These are phyloP conservation scores for Zoysia japonica DNA, from an alignment of 176 grass and related monocot species.

Conservation along the genomic window DNA sequence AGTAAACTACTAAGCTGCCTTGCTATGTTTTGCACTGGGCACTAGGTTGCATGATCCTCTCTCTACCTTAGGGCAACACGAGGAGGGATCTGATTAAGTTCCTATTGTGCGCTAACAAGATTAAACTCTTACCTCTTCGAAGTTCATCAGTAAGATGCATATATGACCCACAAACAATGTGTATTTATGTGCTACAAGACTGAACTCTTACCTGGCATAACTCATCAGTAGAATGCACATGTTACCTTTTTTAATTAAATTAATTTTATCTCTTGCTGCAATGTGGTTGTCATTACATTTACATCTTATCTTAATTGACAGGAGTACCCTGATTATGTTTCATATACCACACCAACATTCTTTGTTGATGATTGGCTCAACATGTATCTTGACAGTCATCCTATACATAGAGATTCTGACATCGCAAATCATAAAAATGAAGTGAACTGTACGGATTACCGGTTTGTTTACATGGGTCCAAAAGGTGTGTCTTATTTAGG, in stretches of 20 bases:
- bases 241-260: slow-evolving; percentile 2
- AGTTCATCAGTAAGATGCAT: neutral
- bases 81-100: neutral
- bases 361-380: slow-evolving; percentile 96
- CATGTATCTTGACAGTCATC: slow-evolving; percentile 89
- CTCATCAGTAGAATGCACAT: slow-evolving; percentile 24
- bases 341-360: slow-evolving; percentile 76
- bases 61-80: neutral
- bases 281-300: slow-evolving; percentile 30
- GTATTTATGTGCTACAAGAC: slow-evolving; percentile 8
- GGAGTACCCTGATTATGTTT: slow-evolving; percentile 90
- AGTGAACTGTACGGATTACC: slow-evolving; percentile 88
- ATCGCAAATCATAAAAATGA: slow-evolving; percentile 83
- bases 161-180: neutral
- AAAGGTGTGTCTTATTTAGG: slow-evolving; percentile 59
- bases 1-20: neutral
- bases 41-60: neutral
- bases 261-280: slow-evolving; percentile 14
- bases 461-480: slow-evolving; percentile 95
- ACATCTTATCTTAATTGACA: slow-evolving; percentile 45
- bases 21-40: neutral
- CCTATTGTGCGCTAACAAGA: neutral
- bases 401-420: slow-evolving; percentile 86
- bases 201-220: slow-evolving; percentile 21
- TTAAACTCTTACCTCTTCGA: neutral